Conservation (phyloP, 176 grass and related monocot genomes). For the Urochloa ruziziensis region DNA sequence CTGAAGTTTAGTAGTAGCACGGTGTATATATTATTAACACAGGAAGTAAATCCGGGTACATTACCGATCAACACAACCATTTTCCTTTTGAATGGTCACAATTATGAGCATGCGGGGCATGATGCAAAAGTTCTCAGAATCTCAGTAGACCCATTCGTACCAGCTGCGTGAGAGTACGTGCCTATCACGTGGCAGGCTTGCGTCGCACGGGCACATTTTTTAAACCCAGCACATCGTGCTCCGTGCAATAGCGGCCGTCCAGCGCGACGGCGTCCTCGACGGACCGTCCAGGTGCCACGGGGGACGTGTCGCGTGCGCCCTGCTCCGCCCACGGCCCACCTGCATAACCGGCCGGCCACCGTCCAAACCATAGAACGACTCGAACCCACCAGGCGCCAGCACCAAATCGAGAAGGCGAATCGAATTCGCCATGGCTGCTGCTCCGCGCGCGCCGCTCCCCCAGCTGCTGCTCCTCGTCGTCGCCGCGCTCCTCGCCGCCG, state of each 20-base stretch:
- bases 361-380: not conserved
- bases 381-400: constrained; percentile 1
- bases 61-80: too few relatives aligned
- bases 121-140: not conserved
- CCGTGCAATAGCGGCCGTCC: constrained; percentile 29
- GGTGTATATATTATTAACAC: too few relatives aligned
- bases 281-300: not conserved
- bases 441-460: not conserved
- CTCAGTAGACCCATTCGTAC: not conserved
- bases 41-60: too few relatives aligned
- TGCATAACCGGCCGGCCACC: not conserved
- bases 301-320: constrained; percentile 12
- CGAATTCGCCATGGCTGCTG: constrained; percentile 35
- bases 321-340: not conserved
- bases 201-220: not conserved
- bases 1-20: too few relatives aligned
- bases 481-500: constrained; percentile 32
- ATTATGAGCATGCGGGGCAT: not conserved
- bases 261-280: not conserved
- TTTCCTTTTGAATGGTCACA: too few relatives aligned
- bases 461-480: constrained; percentile 30
- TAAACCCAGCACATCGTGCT: not conserved
- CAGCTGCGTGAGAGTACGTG: not conserved
- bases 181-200: not conserved
- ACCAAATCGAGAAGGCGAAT: constrained; percentile 4